Conservation (phyloP, 306 rosid genomes). For the Mucuna pruriens region DNA sequence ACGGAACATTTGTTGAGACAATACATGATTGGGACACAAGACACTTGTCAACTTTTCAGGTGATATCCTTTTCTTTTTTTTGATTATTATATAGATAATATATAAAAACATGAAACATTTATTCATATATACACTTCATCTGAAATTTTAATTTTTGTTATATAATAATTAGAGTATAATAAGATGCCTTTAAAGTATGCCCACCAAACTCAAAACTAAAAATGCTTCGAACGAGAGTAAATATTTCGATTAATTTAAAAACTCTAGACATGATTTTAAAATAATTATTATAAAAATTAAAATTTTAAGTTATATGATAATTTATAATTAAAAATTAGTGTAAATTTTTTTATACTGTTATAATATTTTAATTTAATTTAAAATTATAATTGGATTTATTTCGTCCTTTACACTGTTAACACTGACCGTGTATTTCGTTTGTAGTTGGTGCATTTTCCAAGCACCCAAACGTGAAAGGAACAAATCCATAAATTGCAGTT, state of each 20-base stretch:
- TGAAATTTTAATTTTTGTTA: not conserved
- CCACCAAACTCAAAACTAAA: too few relatives aligned
- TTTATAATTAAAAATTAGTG: not conserved
- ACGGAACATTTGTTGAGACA: slow-evolving; percentile 23
- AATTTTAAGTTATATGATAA: not conserved
- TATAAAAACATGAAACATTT: not conserved
- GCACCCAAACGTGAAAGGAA: not conserved
- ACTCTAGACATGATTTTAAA: not conserved
- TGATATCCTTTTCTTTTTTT: not conserved
- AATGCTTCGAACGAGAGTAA: too few relatives aligned
- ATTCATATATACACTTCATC: not conserved
- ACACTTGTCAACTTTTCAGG: slow-evolving; percentile 8
- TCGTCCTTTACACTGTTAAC: not conserved
- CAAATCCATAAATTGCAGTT: not conserved
- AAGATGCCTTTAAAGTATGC: too few relatives aligned
- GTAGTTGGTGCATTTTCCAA: not conserved
- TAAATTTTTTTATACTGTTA: too few relatives aligned
- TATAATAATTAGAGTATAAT: too few relatives aligned
- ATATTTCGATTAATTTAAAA: too few relatives aligned
- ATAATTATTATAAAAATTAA: not conserved
- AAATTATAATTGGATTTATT: not conserved
- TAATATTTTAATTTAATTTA: not conserved
- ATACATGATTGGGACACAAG: slow-evolving; percentile 16
- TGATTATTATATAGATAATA: not conserved
- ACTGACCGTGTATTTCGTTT: not conserved